These are phyloP conservation scores for Neofusicoccum parvum DNA, from an alignment of 2,329 filamentous ascomycete genomes.

Conservation along the genomic window DNA sequence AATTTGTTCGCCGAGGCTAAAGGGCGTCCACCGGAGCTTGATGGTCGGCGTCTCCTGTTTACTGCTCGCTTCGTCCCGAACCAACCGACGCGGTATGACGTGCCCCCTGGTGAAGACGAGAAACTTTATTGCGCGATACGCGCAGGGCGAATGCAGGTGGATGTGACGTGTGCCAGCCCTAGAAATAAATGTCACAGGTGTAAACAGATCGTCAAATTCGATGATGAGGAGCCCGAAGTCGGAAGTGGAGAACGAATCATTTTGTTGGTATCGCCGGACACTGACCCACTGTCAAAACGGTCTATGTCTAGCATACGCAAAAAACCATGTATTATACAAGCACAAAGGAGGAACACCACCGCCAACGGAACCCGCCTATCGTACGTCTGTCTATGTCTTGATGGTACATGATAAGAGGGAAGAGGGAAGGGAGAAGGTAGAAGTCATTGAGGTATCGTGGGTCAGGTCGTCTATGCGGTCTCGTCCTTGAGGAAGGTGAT, in stretches of 20 bases:
- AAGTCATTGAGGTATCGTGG: slow-evolving; percentile 31
- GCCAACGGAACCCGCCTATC: slow-evolving; percentile 30
- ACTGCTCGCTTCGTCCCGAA: slow-evolving; percentile 15
- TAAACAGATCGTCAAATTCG: slow-evolving; percentile 14
- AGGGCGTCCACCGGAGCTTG: background rate
- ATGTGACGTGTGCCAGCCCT: slow-evolving; percentile 18
- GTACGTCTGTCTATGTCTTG: slow-evolving; percentile 45
- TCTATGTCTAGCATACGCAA: slow-evolving; percentile 21
- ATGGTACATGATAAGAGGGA: slow-evolving; percentile 38
- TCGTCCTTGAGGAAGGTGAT: slow-evolving; percentile 80
- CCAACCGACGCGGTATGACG: slow-evolving; percentile 1
- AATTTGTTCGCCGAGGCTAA: background rate
- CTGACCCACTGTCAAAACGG: slow-evolving; percentile 18
- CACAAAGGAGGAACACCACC: slow-evolving; percentile 13
- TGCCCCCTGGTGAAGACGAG: background rate
- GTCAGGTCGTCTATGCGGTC: slow-evolving; percentile 62
- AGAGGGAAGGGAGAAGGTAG: slow-evolving; percentile 23
- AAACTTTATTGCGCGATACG: slow-evolving; percentile 4
- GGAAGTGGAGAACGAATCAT: slow-evolving; percentile 21
- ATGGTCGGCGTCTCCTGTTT: background rate
- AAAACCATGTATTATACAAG: slow-evolving; percentile 20
- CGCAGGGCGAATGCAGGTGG: background rate
- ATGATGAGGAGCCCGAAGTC: slow-evolving; percentile 1
- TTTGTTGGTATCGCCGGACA: slow-evolving; percentile 18
- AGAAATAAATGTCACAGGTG: background rate